phyloP scores from a whole-genome alignment of 768 basidiomycete species.

The Boletus huronensis region DNA sequence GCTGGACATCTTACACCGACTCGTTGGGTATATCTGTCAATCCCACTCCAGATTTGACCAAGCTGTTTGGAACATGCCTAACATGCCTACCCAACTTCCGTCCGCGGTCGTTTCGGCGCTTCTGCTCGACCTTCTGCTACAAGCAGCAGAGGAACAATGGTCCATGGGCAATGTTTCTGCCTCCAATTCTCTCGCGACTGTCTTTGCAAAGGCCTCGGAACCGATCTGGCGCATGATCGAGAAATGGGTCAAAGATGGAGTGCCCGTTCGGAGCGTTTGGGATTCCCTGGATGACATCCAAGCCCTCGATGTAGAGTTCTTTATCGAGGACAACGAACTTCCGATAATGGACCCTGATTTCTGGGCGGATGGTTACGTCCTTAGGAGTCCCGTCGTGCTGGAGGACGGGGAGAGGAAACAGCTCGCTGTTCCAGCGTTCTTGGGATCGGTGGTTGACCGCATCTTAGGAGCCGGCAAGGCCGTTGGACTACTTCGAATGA shows the following conservation, averaged over 20 bases:
- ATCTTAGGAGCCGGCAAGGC: slow-evolving; percentile 73
- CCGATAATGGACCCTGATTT: slow-evolving; percentile 69
- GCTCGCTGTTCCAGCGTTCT: slow-evolving; percentile 51
- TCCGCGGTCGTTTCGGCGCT: slow-evolving; percentile 54
- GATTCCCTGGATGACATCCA: slow-evolving; percentile 17
- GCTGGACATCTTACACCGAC: slow-evolving; percentile 42
- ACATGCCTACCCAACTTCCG: slow-evolving; percentile 37
- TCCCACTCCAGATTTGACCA: slow-evolving; percentile 26
- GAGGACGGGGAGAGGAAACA: slow-evolving; percentile 26
- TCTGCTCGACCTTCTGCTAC: slow-evolving; percentile 61
- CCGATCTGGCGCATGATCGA: slow-evolving; percentile 74
- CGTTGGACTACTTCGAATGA: slow-evolving; percentile 65
- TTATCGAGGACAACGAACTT: slow-evolving; percentile 70
- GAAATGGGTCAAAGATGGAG: slow-evolving; percentile 70
- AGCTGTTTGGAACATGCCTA: slow-evolving; percentile 41
- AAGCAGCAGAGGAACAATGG: slow-evolving; percentile 52
- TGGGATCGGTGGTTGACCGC: slow-evolving; percentile 55
- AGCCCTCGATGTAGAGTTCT: slow-evolving; percentile 69
- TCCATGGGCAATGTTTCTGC: slow-evolving; percentile 56
- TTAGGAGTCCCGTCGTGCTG: slow-evolving; percentile 41
- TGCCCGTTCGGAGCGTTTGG: slow-evolving; percentile 46
- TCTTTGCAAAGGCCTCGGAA: slow-evolving; percentile 62
- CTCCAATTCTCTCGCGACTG: slow-evolving; percentile 53
- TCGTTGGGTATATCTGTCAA: slow-evolving; percentile 31
- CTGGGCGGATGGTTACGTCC: slow-evolving; percentile 69